Conservation (phyloP, 225 moss, liverwort and hornwort genomes). For the Pseudoscleropodium purum region DNA sequence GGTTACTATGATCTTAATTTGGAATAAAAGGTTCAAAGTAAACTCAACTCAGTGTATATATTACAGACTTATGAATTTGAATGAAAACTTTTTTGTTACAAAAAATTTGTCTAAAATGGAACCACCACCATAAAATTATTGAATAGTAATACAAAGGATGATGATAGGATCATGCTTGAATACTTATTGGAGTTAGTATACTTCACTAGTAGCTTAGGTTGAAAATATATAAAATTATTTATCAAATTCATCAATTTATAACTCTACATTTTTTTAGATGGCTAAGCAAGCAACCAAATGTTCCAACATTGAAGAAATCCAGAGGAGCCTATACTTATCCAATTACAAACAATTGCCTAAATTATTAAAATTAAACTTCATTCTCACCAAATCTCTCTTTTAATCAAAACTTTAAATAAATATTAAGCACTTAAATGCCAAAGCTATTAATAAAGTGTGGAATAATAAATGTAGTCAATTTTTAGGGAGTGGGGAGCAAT, state of each 20-base stretch:
- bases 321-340: neutral
- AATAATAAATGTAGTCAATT: too few relatives aligned
- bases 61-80: too few relatives aligned
- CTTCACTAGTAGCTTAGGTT: too few relatives aligned
- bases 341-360: too few relatives aligned
- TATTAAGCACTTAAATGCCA: too few relatives aligned
- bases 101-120: neutral
- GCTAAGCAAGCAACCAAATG: neutral
- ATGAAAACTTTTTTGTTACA: too few relatives aligned
- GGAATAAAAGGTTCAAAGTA: neutral
- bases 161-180: neutral
- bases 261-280: neutral
- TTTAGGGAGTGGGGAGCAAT: too few relatives aligned
- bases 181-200: neutral
- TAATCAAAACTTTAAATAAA: too few relatives aligned
- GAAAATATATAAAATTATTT: too few relatives aligned
- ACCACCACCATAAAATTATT: neutral
- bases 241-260: neutral
- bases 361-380: too few relatives aligned
- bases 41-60: neutral
- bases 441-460: accelerated
- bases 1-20: neutral
- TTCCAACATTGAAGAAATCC: neutral
- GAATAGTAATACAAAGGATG: neutral
- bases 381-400: accelerated